Evolutionary conservation across 495 filamentous ascomycete species (phyloP), one percentile per base, ranked within the genome.

Genomic region (Neurospora hispaniola): DNA sequence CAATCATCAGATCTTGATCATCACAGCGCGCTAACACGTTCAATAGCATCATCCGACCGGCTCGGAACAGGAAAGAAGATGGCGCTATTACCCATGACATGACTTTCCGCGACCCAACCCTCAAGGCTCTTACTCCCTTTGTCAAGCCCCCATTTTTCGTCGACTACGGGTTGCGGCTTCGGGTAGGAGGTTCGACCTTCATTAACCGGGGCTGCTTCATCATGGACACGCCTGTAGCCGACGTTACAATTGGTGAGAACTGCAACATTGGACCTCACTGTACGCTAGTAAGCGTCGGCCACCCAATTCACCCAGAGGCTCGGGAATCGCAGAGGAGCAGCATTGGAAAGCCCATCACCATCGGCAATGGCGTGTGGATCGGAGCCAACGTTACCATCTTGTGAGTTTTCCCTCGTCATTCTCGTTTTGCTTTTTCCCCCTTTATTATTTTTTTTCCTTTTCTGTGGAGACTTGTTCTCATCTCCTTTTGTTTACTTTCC

Each of bases 381-480:
- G 95, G 94, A 23, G 91, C 91, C 20, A 92, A 92, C 75, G 82
- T 76, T 43, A 82, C 79, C 18, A 76, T 81, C 31, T 48, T 81
- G 80, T 80, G 31, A 78, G 80, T 77, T 70, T 7, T 40, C 20
- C 5, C 5, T 39, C 6, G 0, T 38, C 14, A 27, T 62, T 18
- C 14, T 35, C 27, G 43, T 1, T 42, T 59, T 48, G 7, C 42
- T 39, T 42, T 8, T 39, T 69, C 14, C n/a, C 39, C 40, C 7
- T 27, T 35, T 11, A 38, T 38, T 38, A 5, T 38, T 38, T 38
- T 38, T 6, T 38, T 6, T 38, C 2, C 27, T 31, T 31, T 35
- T 16, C 23, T 66, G 54, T 66, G 54, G 54, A 66, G 54, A 66
- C 27, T 0, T 12, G 23, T 14, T 46, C 35, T 69, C 72, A 70